Conservation (phyloP, 192 early-diverging fungal genomes). For the Coemansia asiatica region DNA sequence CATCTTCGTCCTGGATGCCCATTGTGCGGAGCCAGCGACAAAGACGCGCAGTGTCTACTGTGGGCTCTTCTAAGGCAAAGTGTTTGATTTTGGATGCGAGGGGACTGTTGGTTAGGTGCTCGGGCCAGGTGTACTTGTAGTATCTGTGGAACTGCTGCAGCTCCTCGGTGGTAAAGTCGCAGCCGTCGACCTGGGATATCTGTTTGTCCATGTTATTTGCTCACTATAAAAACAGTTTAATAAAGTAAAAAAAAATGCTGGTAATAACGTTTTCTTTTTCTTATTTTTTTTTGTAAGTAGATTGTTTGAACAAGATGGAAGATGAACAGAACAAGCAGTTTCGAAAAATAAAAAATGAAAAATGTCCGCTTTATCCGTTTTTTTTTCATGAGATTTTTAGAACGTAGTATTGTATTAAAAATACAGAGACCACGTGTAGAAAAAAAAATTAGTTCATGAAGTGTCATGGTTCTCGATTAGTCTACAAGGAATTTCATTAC, state of each 20-base stretch:
- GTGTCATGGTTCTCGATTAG: too few species aligned
- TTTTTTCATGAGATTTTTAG: too few species aligned
- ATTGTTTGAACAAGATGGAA: background rate
- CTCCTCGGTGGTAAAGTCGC: constrained; percentile 39
- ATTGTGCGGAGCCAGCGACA: constrained; percentile 41
- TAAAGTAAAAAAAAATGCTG: background rate
- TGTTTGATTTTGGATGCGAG: constrained; percentile 31
- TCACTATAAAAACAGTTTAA: background rate
- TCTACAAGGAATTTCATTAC: too few species aligned
- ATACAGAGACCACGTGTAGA: too few species aligned
- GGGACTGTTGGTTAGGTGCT: background rate
- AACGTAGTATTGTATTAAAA: too few species aligned
- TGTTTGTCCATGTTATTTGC: constrained; percentile 8
- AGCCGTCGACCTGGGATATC: constrained; percentile 47
- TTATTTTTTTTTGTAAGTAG: too few species aligned
- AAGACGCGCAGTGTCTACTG: constrained; percentile 17
- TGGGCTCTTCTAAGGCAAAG: constrained; percentile 14
- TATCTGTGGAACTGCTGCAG: constrained; percentile 49
- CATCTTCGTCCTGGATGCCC: constrained; percentile 22
- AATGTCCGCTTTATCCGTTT: background rate
- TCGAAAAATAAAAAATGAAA: too few species aligned
- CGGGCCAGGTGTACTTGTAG: constrained; percentile 33
- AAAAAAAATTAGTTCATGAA: too few species aligned
- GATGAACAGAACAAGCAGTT: constrained; percentile 4
- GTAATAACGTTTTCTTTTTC: background rate